phyloP scores from a whole-genome alignment of 2,329 filamentous ascomycete species.

The Exophiala aquamarina region DNA sequence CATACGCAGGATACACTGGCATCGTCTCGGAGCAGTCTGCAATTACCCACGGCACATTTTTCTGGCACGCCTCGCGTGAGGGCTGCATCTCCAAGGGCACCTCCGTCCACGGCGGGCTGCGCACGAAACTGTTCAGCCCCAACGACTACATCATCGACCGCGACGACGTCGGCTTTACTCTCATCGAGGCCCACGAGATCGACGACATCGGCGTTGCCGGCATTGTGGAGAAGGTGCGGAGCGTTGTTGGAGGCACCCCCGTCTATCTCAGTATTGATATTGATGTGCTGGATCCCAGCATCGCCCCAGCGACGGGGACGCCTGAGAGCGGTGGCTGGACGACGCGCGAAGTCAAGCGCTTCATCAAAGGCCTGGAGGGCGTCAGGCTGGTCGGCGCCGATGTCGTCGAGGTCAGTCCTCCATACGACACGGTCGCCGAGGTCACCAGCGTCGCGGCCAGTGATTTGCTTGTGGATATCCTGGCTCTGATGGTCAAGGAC shows the following conservation, averaged over 20 bases:
- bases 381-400: constrained; percentile 30
- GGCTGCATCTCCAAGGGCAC: constrained; percentile 77
- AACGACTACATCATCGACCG: constrained; percentile 82
- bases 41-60: constrained; percentile 88
- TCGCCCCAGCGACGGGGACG: constrained; percentile 35
- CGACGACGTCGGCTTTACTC: constrained; percentile 76
- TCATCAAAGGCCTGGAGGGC: constrained; percentile 28
- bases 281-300: constrained; percentile 35
- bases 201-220: constrained; percentile 67
- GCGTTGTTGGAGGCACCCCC: constrained; percentile 65
- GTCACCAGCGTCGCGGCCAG: constrained; percentile 32
- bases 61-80: constrained; percentile 77
- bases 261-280: constrained; percentile 37
- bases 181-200: constrained; percentile 72
- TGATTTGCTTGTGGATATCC: constrained; percentile 33
- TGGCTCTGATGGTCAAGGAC: constrained; percentile 32
- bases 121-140: constrained; percentile 75
- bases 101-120: constrained; percentile 84
- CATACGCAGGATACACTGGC: constrained; percentile 78
- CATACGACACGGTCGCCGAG: constrained; percentile 30
- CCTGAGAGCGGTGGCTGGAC: constrained; percentile 31
- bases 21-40: constrained; percentile 71
- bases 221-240: constrained; percentile 75
- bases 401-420: constrained; percentile 30
- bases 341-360: constrained; percentile 27